Evolutionary conservation across 2,329 filamentous ascomycete species (phyloP).

Genomic region (Exophiala lecanii-corni): DNA sequence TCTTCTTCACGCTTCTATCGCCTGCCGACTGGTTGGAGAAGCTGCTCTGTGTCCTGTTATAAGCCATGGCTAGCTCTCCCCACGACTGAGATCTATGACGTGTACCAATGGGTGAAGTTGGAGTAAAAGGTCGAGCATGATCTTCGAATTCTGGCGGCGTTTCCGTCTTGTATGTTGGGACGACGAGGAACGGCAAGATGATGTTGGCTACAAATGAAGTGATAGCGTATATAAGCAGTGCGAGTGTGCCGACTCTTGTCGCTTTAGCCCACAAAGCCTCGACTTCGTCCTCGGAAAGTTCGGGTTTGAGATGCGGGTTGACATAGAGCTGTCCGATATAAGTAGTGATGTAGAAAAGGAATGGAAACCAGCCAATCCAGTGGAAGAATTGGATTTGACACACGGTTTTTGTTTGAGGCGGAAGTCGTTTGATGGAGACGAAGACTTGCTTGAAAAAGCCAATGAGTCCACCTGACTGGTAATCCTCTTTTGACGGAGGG

Average conservation of each 20-base stretch:
- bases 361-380: slow-evolving; percentile 94
- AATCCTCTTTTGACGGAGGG: slow-evolving; percentile 55
- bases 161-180: slow-evolving; percentile 61
- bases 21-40: slow-evolving; percentile 5
- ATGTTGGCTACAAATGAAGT: slow-evolving; percentile 79
- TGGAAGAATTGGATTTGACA: slow-evolving; percentile 79
- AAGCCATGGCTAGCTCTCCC: slow-evolving; percentile 4
- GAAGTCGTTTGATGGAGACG: slow-evolving; percentile 70
- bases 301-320: slow-evolving; percentile 72
- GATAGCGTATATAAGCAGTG: slow-evolving; percentile 80
- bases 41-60: slow-evolving; percentile 20
- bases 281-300: slow-evolving; percentile 71
- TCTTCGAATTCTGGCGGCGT: slow-evolving; percentile 4
- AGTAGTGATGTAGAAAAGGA: slow-evolving; percentile 91
- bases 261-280: slow-evolving; percentile 77
- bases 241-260: slow-evolving; percentile 82
- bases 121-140: slow-evolving; percentile 6
- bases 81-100: slow-evolving; percentile 14
- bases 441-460: slow-evolving; percentile 77
- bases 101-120: slow-evolving; percentile 15
- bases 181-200: slow-evolving; percentile 77
- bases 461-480: slow-evolving; percentile 56
- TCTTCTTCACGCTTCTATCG: slow-evolving; percentile 1
- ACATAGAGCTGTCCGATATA: slow-evolving; percentile 92
- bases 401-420: slow-evolving; percentile 75